Base-by-base conservation (phyloP, 78 protist species). In the Mastigamoeba balamuthi region DNA sequence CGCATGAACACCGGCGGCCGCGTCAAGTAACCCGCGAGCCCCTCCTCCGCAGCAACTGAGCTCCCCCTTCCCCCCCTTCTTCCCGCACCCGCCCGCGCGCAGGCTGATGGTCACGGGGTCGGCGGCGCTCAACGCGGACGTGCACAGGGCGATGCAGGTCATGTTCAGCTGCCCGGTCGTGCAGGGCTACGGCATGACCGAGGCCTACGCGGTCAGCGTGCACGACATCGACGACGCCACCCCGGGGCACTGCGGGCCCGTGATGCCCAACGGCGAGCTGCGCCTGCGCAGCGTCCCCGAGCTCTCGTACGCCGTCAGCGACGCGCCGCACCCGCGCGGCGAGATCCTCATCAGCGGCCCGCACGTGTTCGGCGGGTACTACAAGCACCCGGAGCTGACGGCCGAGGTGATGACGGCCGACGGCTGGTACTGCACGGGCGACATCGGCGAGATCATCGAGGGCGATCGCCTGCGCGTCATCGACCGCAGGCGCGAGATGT, bases 381-480 rank as follows among this genome's bases (percentile, higher is more conserved):
- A 78, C 82, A 93, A 93, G 66, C 43, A 77, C 28, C 84, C 85
- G 42, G 95, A 92, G 9, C 83, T 81, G 78, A 97, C 99, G 36
- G 38, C 58, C 4, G 87, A 75, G 58, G 80, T 77, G 44, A 35
- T 94, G 17, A 82, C 79, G 38, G 82, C 39, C 30, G 95, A 93
- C 43, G 98, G 99, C 36, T 98, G 89, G 90, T 89, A 93, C 89
- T 89, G 88, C 83, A 92, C 99, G 8, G 98, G 99, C 53, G 99
- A 98, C 85, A 43, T 98, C 58, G 99, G 95, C 23, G 39, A 27
- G 38, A n/a, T 73, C 28, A 17, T 48, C 17, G 33, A 17, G 17
- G 58, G 58, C 17, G 17, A 48, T 17, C 17, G 58, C 33, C 17
- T 48, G 33, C 17, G 33, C 17, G 58, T 48, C 33, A 48, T 48